Percentiles rank a stretch among this genome's conserved stretches.
Conservation (phyloP, 2,329 filamentous ascomycete genomes). For the Coniochaeta prunicola region DNA sequence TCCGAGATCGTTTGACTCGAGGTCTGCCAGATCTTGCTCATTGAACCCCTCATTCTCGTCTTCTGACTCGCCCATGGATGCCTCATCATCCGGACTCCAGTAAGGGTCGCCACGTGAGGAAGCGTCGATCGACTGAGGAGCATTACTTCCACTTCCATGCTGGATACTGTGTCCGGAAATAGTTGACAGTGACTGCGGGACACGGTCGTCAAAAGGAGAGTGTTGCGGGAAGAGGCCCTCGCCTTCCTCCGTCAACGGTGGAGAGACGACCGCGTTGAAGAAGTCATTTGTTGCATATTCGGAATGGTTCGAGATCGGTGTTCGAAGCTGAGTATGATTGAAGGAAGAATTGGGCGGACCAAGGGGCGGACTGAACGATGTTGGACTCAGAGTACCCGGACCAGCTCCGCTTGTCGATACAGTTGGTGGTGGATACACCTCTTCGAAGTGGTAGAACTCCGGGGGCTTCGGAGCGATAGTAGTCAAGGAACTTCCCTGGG, state of each 20-base stretch:
- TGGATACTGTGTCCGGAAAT: not conserved
- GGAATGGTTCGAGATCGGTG: not conserved
- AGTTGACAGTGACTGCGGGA: not conserved
- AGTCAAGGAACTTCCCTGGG: constrained; percentile 27
- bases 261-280: not conserved
- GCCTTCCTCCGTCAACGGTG: not conserved
- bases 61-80: constrained; percentile 54
- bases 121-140: not conserved
- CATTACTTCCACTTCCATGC: not conserved
- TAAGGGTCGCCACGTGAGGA: constrained; percentile 28
- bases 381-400: constrained; percentile 13
- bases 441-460: constrained; percentile 19
- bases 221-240: not conserved
- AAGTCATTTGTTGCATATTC: not conserved
- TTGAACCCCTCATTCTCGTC: constrained; percentile 38
- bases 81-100: constrained; percentile 51
- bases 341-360: not conserved
- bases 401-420: constrained; percentile 16
- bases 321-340: not conserved
- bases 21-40: constrained; percentile 25
- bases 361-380: constrained; percentile 1
- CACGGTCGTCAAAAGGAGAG: not conserved
- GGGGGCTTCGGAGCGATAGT: constrained; percentile 47
- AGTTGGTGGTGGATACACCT: constrained; percentile 22
- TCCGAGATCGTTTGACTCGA: constrained; percentile 31